Base-by-base conservation (phyloP, 768 basidiomycete genomes). In the Lactarius deliciosus region DNA sequence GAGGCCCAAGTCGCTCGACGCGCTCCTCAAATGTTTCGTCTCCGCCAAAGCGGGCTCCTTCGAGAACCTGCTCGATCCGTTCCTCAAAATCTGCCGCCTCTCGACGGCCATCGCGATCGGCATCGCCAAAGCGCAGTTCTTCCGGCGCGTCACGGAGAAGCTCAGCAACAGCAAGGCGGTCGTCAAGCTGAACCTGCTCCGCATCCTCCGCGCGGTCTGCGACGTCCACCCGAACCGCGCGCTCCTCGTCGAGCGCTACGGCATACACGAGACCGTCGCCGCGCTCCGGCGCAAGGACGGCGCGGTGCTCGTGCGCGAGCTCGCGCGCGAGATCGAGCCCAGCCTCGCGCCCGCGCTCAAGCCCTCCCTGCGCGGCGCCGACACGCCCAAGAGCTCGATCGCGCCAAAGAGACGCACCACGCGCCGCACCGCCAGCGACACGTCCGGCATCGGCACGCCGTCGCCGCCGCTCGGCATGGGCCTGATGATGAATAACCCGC, bases 61-160 rank as follows among this genome's bases (percentile, higher is more conserved):
- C 73, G 96, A 98, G 75, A 93, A 91, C 73, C 78, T 99, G 28
- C 86, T 98, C 9, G 93, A 96, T 60, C 92, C 94, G 1, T 90
- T 95, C 78, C 85, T 96, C 74, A 97, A 97, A 80, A 90, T 98
- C 56, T 86, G 89, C 61, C 90, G 95, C 13, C 76, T 93, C 9
- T 98, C 96, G 0, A 82, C 83, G 0, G 75, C 81, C 1, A 76
- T 98, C 43, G 88, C 92, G 1, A 85, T 92, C 30, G 86, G 86
- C 20, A 83, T 98, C 54, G 85, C 94, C 41, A 89, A 88, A 68
- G 84, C 93, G 4, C 81, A 87, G 30, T 94, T 99, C 79, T 92
- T 96, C 83, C 86, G 86, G 69, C 89, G 94, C 13, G 85, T 97
- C 66, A 85, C 94, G 68, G 95, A 97, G 68, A 83, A 92, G 32